Base-by-base conservation (phyloP, 345 rosid genomes). In the Hibiscus mutabilis region DNA sequence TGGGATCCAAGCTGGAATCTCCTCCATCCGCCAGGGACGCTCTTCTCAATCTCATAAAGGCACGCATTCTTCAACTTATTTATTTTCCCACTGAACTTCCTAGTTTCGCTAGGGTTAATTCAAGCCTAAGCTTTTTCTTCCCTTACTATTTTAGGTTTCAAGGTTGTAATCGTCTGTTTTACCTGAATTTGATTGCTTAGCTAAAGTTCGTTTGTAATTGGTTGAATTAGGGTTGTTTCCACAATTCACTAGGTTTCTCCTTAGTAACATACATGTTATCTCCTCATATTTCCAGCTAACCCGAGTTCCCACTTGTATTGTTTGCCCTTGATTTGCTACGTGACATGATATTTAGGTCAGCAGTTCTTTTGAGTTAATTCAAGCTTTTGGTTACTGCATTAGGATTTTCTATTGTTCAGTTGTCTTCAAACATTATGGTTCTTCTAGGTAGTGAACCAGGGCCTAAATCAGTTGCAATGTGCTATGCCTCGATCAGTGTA, bases 1-100 rank as follows among this genome's bases (percentile, higher is more conserved):
- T 92, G 73, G 99, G 99, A 90, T 90, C 96, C 74, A 90, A 86
- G 88, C 96, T 95, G 72, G 85, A 85, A 57, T 72, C 84, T 25
- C 91, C 82, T 77, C 92, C 97, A 49, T 51, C 91, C 37, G 31
- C 91, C 66, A 88, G 89, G 70, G 99, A 95, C 77, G 83, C 87
- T 12, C 83, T 95, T 75, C 77, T 89, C 66, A 88, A 86, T 86
- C 97, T 95, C 73, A 80, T 95, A 19, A 90, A 90, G 99, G 99
- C 86, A 47, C 42, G 78, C 78, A 75, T 75, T 81, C 55, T 19
- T 60, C 33, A n/a, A n/a, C 35, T 59, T 69, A 63, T 10, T 22
- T 69, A 19, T 69, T n/a, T 18, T 19, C 11, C n/a, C 10, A 37
- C 37, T 63, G 21, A 44, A 31, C 35, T 56, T 11, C 60, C n/a